Conservation (phyloP, 2,329 filamentous ascomycete species). For the Xylariaceae sp. region DNA sequence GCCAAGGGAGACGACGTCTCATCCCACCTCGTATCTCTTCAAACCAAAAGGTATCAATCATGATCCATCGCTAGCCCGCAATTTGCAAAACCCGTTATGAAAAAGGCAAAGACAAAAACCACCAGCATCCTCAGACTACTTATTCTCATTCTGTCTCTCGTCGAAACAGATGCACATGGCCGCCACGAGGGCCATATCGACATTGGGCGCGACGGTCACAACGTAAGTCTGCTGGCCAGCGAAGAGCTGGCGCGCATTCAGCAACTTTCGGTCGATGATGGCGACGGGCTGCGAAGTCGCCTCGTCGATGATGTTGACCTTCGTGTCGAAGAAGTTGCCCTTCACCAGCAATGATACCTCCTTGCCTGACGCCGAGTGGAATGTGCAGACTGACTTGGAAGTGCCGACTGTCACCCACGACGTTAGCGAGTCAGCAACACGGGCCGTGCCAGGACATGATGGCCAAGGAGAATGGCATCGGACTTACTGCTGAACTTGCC, state of each 20-base stretch:
- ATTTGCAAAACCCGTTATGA: background rate
- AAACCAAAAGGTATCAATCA: background rate
- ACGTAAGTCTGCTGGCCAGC: constrained; percentile 62
- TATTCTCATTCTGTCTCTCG: constrained; percentile 52
- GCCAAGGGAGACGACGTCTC: too few relatives aligned
- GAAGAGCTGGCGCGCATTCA: constrained; percentile 55
- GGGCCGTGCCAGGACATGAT: background rate
- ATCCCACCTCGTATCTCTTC: background rate
- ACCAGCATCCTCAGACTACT: background rate
- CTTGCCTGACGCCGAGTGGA: constrained; percentile 47
- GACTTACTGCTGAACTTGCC: constrained; percentile 49
- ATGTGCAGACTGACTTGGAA: constrained; percentile 54
- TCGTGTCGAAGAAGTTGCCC: constrained; percentile 57
- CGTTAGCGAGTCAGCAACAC: background rate
- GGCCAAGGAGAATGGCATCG: background rate
- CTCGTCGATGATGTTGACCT: constrained; percentile 54
- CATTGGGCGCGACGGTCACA: constrained; percentile 58
- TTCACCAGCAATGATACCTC: constrained; percentile 51
- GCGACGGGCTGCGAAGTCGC: constrained; percentile 50
- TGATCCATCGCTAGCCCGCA: background rate
- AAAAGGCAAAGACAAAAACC: background rate
- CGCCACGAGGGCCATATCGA: constrained; percentile 62
- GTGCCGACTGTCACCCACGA: constrained; percentile 41
- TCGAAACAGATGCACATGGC: constrained; percentile 66
- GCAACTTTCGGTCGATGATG: constrained; percentile 54